Conservation (phyloP, 331 rosid genomes). For the Telfairia occidentalis region DNA sequence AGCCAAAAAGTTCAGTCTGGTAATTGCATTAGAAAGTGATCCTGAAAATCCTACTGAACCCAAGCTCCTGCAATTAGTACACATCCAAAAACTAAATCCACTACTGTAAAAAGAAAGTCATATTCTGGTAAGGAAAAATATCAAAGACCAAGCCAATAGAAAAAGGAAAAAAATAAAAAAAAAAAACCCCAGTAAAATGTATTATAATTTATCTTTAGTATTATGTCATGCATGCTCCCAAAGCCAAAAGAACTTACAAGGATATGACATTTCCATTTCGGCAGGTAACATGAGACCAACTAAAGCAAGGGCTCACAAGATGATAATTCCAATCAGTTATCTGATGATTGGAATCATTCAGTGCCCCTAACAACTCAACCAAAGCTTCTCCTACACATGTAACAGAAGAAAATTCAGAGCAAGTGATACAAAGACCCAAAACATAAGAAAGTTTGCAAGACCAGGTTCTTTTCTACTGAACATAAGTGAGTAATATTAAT, state of each 20-base stretch:
- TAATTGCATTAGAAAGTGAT: conserved; percentile 61
- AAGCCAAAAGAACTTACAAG: conserved; percentile 48
- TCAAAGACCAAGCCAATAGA: background rate
- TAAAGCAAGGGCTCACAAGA: conserved; percentile 75
- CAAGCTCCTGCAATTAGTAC: conserved; percentile 50
- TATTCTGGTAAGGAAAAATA: background rate
- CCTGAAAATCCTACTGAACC: conserved; percentile 68
- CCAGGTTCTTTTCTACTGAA: background rate
- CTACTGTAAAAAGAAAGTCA: background rate
- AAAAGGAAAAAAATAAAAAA: background rate
- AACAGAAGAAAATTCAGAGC: background rate
- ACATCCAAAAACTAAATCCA: conserved; percentile 15
- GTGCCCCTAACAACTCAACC: conserved; percentile 32
- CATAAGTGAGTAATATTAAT: background rate
- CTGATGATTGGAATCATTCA: conserved; percentile 50
- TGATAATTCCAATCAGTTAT: conserved; percentile 53
- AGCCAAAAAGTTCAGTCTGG: conserved; percentile 54
- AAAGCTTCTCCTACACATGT: conserved; percentile 64
- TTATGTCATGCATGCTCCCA: background rate
- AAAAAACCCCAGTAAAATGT: background rate
- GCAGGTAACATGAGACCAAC: conserved; percentile 78
- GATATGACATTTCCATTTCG: conserved; percentile 57
- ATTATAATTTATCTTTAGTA: background rate
- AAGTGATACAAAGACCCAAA: background rate
- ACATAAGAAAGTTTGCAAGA: background rate